Base-by-base conservation (phyloP, 805 yeast genomes). In the Candida piceae region DNA sequence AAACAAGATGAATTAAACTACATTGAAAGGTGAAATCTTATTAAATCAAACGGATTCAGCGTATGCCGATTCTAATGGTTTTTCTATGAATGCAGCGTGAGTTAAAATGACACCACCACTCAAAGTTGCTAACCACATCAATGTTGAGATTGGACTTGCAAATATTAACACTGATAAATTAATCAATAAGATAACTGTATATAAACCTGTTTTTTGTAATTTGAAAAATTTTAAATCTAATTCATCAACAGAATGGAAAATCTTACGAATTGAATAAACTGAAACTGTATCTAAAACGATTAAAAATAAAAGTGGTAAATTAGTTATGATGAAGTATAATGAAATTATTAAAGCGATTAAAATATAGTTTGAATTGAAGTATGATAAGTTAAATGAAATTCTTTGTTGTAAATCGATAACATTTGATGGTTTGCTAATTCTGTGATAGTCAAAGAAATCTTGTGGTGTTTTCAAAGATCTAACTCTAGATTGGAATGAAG, bases 21-120 rank as follows among this genome's bases (percentile, higher is more conserved):
- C 12, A 12, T 23, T 31, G 20, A 19, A 18, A 23, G 15, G 7
- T 4, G 16, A 11, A 19, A 19, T 5, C 15, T 8, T 19, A 4
- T 16, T 9, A n/a, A 30, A 22, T 44, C 34, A 68, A 35, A 67
- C 73, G 32, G 50, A 49, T 58, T 87, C 96, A 56, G 88, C 93
- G 57, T 90, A 93, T 15, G 90, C 89, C 26, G 90, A 80, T 66
- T 93, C 97, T 42, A 89, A 80, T 16, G 98, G 98, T 65, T 90
- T 93, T 57, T 93, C 97, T 76, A 93, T 71, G 45, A 90, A 68
- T 3, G 89, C 70, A 31, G 97, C 98, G 62, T 93, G 98, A 3
- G 87, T 73, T 32, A 88, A 65, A 28, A 90, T 84, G 25, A 83
- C 60, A 32, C 81, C 81, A 19, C 82, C 81, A 27, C 93, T 80